These are phyloP conservation scores for Myxozyma udenii DNA, from an alignment of 805 yeast genomes.

Conservation along the genomic window DNA sequence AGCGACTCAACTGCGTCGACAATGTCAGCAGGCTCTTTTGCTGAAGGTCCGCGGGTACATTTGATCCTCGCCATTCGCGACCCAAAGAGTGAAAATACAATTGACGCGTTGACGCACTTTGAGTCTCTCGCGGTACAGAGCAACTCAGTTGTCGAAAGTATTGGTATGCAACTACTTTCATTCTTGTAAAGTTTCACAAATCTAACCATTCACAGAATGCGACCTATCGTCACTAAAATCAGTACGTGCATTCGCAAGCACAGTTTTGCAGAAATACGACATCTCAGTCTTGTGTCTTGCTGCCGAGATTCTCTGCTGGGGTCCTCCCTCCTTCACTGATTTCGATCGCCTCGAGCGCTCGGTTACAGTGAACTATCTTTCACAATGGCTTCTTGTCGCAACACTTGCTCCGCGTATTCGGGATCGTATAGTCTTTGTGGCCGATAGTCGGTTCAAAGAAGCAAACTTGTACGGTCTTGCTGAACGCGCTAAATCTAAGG, in stretches of 20 bases:
- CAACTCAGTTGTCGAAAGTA: slow-evolving; percentile 18
- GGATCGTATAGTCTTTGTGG: slow-evolving; percentile 26
- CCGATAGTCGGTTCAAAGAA: slow-evolving; percentile 8
- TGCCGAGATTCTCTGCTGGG: slow-evolving; percentile 23
- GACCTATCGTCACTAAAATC: slow-evolving; percentile 14
- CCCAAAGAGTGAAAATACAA: slow-evolving; percentile 14
- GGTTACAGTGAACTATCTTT: slow-evolving; percentile 24
- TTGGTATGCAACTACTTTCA: slow-evolving; percentile 8
- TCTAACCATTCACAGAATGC: slow-evolving; percentile 9
- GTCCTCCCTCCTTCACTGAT: slow-evolving; percentile 26
- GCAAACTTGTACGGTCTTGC: slow-evolving; percentile 14
- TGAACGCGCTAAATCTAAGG: background rate
- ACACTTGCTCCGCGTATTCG: slow-evolving; percentile 8
- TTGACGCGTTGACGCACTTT: slow-evolving; percentile 11
- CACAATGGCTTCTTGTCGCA: slow-evolving; percentile 27
- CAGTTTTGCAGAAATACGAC: slow-evolving; percentile 30
- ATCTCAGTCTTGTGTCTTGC: slow-evolving; percentile 26
- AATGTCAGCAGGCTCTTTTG: background rate
- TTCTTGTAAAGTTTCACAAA: background rate
- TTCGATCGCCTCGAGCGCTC: slow-evolving; percentile 19
- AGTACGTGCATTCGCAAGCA: slow-evolving; percentile 22
- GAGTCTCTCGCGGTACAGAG: slow-evolving; percentile 16
- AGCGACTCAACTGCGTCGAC: background rate
- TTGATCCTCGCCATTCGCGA: slow-evolving; percentile 22
- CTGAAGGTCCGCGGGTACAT: slow-evolving; percentile 14